Conservation (phyloP, 768 basidiomycete genomes). For the Trametes villosa region DNA sequence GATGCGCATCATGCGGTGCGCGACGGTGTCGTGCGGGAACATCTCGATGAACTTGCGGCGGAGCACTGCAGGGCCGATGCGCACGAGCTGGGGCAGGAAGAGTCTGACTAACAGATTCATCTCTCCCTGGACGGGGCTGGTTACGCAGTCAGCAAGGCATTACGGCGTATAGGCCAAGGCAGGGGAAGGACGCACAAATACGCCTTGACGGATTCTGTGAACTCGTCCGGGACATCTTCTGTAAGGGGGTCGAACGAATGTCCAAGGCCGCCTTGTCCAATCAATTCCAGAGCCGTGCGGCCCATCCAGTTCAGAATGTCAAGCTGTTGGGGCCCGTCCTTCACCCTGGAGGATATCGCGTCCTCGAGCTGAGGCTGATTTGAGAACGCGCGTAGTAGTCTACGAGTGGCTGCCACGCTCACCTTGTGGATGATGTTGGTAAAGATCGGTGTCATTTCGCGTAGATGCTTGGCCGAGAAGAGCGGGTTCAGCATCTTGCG, state of each 20-base stretch:
- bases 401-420: neutral
- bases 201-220: conserved; percentile 17
- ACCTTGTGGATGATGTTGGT: conserved; percentile 18
- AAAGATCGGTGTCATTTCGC: conserved; percentile 22
- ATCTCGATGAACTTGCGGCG: conserved; percentile 37
- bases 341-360: conserved; percentile 8
- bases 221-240: conserved; percentile 31
- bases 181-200: conserved; percentile 29
- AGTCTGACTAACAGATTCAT: neutral
- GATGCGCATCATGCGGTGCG: conserved; percentile 38
- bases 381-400: neutral
- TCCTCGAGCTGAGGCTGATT: neutral
- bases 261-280: conserved; percentile 49
- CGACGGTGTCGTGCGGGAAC: conserved; percentile 36
- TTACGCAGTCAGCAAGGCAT: neutral
- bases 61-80: conserved; percentile 30
- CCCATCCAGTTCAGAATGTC: conserved; percentile 40
- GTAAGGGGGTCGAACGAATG: conserved; percentile 41
- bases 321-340: conserved; percentile 19
- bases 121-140: neutral
- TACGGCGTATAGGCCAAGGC: neutral
- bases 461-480: conserved; percentile 22
- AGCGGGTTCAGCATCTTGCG: conserved; percentile 28
- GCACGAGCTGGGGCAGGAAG: conserved; percentile 17
- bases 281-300: conserved; percentile 48